Conservation (phyloP, 2,329 filamentous ascomycete species). For the Colletotrichum tabaci region DNA sequence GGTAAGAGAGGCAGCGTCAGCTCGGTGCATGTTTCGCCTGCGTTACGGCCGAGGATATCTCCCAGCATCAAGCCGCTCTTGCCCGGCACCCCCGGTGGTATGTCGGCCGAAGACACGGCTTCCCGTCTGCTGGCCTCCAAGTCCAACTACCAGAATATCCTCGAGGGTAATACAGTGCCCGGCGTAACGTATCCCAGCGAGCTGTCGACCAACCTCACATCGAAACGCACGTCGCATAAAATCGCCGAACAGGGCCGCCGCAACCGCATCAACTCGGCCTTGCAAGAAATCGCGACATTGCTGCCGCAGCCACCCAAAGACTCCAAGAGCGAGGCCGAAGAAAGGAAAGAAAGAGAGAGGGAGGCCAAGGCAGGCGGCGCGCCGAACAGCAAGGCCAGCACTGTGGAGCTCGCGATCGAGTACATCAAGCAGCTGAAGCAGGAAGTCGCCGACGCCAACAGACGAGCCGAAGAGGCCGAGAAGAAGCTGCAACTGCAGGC, state of each 20-base stretch:
- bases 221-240: constrained; percentile 97
- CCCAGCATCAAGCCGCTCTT: constrained; percentile 94
- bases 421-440: constrained; percentile 90
- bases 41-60: constrained; percentile 89
- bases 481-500: constrained; percentile 63
- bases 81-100: constrained; percentile 68
- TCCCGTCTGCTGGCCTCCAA: constrained; percentile 90
- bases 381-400: constrained; percentile 93
- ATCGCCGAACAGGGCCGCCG: constrained; percentile 96
- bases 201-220: constrained; percentile 92
- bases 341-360: constrained; percentile 62
- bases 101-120: constrained; percentile 71
- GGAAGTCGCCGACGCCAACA: constrained; percentile 77
- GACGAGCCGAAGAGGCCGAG: constrained; percentile 75
- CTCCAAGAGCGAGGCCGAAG: constrained; percentile 58
- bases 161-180: constrained; percentile 92
- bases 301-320: constrained; percentile 74
- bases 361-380: constrained; percentile 61
- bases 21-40: constrained; percentile 86
- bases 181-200: constrained; percentile 93
- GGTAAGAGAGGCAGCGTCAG: constrained; percentile 78
- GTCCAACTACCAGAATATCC: constrained; percentile 97
- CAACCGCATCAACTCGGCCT: constrained; percentile 94
- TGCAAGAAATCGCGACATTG: constrained; percentile 91
- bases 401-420: constrained; percentile 96